Conservation (phyloP, 495 filamentous ascomycete species). For the Penicilliopsis zonata region DNA sequence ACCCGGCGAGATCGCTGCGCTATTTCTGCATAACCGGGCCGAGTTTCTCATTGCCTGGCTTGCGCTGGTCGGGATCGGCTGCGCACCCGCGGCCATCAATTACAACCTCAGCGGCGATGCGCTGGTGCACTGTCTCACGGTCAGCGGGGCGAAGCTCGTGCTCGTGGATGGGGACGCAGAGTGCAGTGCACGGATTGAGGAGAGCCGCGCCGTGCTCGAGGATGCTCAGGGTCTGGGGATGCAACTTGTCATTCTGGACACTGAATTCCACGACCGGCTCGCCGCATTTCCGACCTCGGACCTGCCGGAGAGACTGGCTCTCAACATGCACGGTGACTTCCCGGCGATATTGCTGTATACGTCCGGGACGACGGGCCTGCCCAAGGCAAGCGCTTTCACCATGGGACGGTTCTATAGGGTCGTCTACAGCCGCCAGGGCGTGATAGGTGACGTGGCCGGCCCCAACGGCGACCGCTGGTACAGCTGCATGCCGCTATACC, state of each 20-base stretch:
- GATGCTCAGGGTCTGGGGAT: constrained; percentile 37
- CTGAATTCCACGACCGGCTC: constrained; percentile 34
- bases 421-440: constrained; percentile 12
- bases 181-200: constrained; percentile 43
- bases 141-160: constrained; percentile 45
- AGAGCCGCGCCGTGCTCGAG: constrained; percentile 32
- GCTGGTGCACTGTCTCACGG: constrained; percentile 55
- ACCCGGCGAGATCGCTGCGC: constrained; percentile 53
- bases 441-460: constrained; percentile 18
- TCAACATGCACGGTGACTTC: constrained; percentile 30
- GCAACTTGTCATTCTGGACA: constrained; percentile 38
- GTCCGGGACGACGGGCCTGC: constrained; percentile 55
- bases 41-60: constrained; percentile 58
- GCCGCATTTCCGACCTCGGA: constrained; percentile 29
- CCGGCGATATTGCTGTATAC: constrained; percentile 59
- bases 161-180: constrained; percentile 53
- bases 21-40: constrained; percentile 57
- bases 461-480: constrained; percentile 53
- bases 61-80: constrained; percentile 50
- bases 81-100: constrained; percentile 61
- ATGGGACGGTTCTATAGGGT: constrained; percentile 22
- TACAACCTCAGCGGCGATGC: constrained; percentile 55
- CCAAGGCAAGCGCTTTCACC: constrained; percentile 48
- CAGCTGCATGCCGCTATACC: constrained; percentile 72
- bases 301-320: constrained; percentile 36